Base-by-base conservation (phyloP, 768 basidiomycete genomes). In the Suillus weaverae region DNA sequence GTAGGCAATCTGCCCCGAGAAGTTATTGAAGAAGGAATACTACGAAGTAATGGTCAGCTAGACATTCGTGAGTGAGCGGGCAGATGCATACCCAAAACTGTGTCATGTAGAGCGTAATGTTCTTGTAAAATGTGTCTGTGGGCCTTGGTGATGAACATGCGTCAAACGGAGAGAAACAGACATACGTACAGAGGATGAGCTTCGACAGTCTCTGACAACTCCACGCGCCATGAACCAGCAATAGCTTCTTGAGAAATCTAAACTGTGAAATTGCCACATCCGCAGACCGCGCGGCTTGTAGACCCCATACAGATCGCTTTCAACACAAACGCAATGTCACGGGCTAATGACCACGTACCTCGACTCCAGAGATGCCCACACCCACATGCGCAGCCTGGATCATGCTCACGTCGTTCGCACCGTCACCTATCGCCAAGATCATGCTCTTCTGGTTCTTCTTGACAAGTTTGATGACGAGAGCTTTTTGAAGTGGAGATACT, bases 21-120 rank as follows among this genome's bases (percentile, higher is more conserved):
- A 99, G 72, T 97, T 97, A 83, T 99, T 99, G 86, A 96, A 94
- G 83, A 98, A 97, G 10, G 97, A 97, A 77, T 88, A 99, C 97
- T 98, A 59, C n/a, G 59, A 43, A 10, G 16, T 20, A 33, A 20
- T 5, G 16, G 51, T 71, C 60, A 69, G 64, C 22, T 16, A 2
- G 43, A 46, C n/a, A 43, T 39, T 10, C 4, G n/a, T 7, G 14
- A 26, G 44, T 48, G 20, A 39, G 33, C 30, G 36, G 26, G n/a
- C 5, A 5, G 9, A 16, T 26, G 67, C 85, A 30, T 77, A 95
- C 96, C 95, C 96, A 99, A 76, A 99, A 99, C 67, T 97, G 94
- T 30, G 95, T 97, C 94, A 99, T 94, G 77, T 99, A 99, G 18
- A 99, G 83, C 38, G 91, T 90, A 67, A 99, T 98, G 76, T 99